A percentile compares a stretch with the other conserved stretches of the same genome.
Evolutionary conservation across 768 basidiomycete species (phyloP).

Genomic region (Tulasnella sp.): DNA sequence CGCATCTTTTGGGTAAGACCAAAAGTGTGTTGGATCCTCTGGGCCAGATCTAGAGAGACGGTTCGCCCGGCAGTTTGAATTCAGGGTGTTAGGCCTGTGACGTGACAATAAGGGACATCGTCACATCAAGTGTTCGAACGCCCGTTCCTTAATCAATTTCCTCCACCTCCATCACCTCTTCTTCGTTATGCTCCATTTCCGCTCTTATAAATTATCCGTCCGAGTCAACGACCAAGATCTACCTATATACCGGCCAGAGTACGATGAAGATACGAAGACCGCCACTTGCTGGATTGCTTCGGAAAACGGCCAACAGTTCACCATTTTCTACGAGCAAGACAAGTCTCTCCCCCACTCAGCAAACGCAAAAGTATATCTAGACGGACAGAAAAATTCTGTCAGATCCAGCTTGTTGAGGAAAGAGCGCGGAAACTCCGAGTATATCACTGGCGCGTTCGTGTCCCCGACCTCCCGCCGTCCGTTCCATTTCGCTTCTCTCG

Average conservation of each 20-base stretch:
- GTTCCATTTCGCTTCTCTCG: not conserved
- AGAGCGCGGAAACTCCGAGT: not conserved
- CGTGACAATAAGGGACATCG: no score
- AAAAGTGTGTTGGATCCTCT: not conserved
- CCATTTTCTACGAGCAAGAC: not conserved
- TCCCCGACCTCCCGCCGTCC: not conserved
- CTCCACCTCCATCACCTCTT: not conserved
- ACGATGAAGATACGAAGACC: conserved; percentile 11
- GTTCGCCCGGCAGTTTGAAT: no score
- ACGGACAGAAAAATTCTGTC: not conserved
- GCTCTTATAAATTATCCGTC: not conserved
- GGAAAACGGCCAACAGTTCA: not conserved
- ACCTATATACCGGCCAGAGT: not conserved
- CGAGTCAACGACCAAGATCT: not conserved
- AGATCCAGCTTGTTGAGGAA: not conserved
- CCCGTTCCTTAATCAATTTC: not conserved
- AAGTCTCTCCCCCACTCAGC: not conserved
- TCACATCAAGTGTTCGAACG: no score
- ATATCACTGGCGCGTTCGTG: not conserved
- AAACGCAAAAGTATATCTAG: not conserved
- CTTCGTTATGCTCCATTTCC: not conserved
- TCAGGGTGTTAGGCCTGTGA: no score
- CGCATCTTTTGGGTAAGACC: not conserved
- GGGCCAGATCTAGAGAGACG: not conserved
- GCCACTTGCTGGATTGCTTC: conserved; percentile 20